These are phyloP conservation scores for Colletotrichum horii DNA, from an alignment of 2,329 filamentous ascomycete species.

Conservation along the genomic window DNA sequence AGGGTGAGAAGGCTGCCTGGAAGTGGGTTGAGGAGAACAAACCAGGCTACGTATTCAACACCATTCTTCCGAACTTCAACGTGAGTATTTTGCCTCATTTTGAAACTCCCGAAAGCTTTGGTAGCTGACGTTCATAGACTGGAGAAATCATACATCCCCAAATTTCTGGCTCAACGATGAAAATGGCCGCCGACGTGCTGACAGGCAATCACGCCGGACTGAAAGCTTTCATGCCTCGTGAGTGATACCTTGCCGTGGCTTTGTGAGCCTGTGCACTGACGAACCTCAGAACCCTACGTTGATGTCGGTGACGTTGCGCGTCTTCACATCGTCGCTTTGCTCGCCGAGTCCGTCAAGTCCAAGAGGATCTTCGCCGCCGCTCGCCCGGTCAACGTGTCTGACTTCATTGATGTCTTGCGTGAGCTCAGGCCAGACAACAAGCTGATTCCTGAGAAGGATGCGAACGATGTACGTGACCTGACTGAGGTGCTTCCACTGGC, in stretches of 20 bases:
- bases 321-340: slow-evolving; percentile 56
- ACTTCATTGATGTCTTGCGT: background rate
- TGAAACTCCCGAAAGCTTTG: background rate
- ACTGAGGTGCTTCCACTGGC: slow-evolving; percentile 2
- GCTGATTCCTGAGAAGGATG: background rate
- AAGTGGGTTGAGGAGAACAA: slow-evolving; percentile 38
- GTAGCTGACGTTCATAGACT: background rate
- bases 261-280: background rate
- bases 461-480: background rate
- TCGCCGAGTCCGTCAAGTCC: slow-evolving; percentile 46
- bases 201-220: background rate
- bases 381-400: slow-evolving; percentile 16
- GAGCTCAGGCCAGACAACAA: slow-evolving; percentile 17
- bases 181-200: background rate
- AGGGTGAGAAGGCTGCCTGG: slow-evolving; percentile 42
- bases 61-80: slow-evolving; percentile 33
- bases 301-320: slow-evolving; percentile 54
- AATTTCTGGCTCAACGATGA: slow-evolving; percentile 19
- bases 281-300: slow-evolving; percentile 38
- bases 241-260: background rate
- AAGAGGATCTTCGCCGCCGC: slow-evolving; percentile 62
- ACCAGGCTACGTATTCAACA: slow-evolving; percentile 34
- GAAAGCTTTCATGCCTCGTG: background rate
- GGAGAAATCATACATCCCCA: slow-evolving; percentile 17
- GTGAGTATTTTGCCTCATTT: background rate